These are phyloP conservation scores for Dictyostelium intermedium DNA, from an alignment of 78 protist genomes.

Conservation along the genomic window DNA sequence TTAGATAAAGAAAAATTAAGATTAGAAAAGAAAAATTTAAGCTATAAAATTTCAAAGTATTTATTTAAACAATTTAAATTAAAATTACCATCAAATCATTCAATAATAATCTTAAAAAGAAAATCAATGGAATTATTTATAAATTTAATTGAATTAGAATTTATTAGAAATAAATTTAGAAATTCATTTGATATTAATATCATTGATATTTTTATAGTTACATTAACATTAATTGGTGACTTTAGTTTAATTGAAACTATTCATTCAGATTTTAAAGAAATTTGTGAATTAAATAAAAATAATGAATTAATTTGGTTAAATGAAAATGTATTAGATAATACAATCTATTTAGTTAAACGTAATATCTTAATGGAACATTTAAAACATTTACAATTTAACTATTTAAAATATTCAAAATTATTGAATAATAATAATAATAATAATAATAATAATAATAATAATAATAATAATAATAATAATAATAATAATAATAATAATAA, in stretches of 20 bases:
- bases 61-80: neutral
- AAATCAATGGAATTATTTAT: neutral
- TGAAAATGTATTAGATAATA: neutral
- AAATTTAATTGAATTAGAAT: neutral
- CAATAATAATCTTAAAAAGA: neutral
- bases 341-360: neutral
- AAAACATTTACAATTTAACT: neutral
- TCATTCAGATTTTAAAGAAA: neutral
- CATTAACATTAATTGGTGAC: neutral
- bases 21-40: neutral
- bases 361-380: neutral
- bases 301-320: neutral
- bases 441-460: too few relatives aligned
- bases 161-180: neutral
- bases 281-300: neutral
- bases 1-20: neutral
- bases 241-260: neutral
- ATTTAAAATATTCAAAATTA: neutral
- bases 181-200: neutral
- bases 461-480: too few relatives aligned
- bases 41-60: neutral
- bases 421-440: too few relatives aligned
- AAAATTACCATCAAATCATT: neutral
- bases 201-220: neutral
- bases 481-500: too few relatives aligned